phyloP scores from a whole-genome alignment of 495 filamentous ascomycete species.

The Lasiosphaeria ovina region DNA sequence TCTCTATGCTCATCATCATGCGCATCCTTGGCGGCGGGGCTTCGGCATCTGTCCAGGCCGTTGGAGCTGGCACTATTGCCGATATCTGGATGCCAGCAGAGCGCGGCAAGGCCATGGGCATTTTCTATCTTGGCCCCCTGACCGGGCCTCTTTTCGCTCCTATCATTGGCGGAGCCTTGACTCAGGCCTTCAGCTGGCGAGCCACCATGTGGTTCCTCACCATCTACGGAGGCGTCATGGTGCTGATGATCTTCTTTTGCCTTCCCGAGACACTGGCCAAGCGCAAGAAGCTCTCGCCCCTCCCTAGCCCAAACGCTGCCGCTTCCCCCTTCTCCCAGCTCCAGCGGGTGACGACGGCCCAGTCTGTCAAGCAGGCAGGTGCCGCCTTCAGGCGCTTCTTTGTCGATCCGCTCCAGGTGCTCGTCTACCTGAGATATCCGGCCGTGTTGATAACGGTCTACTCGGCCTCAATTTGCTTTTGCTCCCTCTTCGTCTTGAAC shows the following conservation, averaged over 20 bases:
- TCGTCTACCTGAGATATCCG: conserved; percentile 77
- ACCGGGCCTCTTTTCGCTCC: conserved; percentile 80
- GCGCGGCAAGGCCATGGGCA: conserved; percentile 83
- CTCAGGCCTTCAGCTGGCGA: conserved; percentile 72
- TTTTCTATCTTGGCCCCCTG: conserved; percentile 90
- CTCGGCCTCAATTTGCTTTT: conserved; percentile 80
- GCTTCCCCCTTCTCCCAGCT: conserved; percentile 27
- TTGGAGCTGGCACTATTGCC: conserved; percentile 89
- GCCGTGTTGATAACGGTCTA: conserved; percentile 78
- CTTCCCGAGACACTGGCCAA: conserved; percentile 67
- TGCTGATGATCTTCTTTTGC: conserved; percentile 62
- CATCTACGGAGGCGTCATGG: conserved; percentile 66
- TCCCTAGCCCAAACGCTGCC: neutral
- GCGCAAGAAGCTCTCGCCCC: conserved; percentile 15
- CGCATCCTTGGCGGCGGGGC: conserved; percentile 79
- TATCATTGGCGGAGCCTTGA: conserved; percentile 79
- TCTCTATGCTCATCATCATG: conserved; percentile 84
- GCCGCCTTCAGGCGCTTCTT: conserved; percentile 62
- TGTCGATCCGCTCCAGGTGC: conserved; percentile 75
- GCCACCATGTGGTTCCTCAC: conserved; percentile 85
- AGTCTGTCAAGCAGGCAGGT: conserved; percentile 56
- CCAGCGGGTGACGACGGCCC: conserved; percentile 60
- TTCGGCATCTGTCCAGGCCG: conserved; percentile 83
- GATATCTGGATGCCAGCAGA: conserved; percentile 86
- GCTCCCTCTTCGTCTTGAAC: conserved; percentile 81